Base-by-base conservation (phyloP, 1,284 basidiomycete genomes). In the Mixia osmundae region DNA sequence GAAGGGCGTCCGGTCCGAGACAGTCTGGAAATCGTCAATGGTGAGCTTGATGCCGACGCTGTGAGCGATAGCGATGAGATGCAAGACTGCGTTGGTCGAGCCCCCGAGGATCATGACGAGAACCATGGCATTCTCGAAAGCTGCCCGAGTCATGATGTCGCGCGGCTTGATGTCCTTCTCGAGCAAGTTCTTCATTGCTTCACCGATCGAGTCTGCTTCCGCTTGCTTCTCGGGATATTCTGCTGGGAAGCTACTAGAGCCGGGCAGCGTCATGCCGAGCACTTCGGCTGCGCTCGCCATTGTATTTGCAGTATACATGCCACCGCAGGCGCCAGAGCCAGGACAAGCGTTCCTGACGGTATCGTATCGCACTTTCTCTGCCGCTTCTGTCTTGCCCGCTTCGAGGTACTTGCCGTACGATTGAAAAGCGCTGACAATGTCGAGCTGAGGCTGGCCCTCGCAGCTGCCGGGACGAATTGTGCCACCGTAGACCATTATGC, bases 91-190 rank as follows among this genome's bases (percentile, higher is more conserved):
- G 54, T 94, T 94, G 8, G 85, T 94, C 4, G 80, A 87, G 5
- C 83, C 82, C 25, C 82, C 89, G 14, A 94, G 68, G 49, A 85
- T 75, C 76, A 94, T 89, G 11, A 78, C 82, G 35, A 94, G 40
- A 8, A 77, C 83, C 69, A 95, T 83, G 14, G 87, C 87, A 57
- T 94, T 94, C 61, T 95, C 87, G 50, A 95, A 94, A 3, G 87
- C 85, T 14, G 72, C 67, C 20, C 75, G 70, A 15, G 85, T 94
- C 83, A 95, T 94, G 57, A 95, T 94, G 54, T 95, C 76, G 34
- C 78, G 71, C 19, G 85, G 85, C 56, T 87, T 89, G 49, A 89
- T 62, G 53, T 94, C 80, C 37, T 73, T 59, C 50, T 74, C 77
- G 34, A 94, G 68, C 35, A 94, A 61, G 43, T 67, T 69, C 53